Base-by-base conservation (phyloP, 495 filamentous ascomycete genomes). In the Neurospora cerealis region DNA sequence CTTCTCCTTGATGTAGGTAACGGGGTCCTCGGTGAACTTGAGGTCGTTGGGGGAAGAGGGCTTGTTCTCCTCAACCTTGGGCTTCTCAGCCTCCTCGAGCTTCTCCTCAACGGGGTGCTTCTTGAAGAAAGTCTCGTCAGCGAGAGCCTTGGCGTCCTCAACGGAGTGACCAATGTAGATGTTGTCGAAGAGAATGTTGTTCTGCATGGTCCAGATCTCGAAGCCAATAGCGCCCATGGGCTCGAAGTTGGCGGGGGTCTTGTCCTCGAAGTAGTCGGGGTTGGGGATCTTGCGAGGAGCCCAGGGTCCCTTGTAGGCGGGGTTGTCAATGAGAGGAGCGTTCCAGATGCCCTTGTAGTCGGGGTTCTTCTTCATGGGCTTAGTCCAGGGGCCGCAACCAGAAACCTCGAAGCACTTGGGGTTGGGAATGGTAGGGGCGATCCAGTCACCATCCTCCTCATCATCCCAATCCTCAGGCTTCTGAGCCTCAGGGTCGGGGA, bases 391-490 rank as follows among this genome's bases (percentile, higher is more conserved):
- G 78, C 96, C 96, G 83, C 96, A 98, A 79, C 96, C 96, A 85
- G 95, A 94, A 75, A 86, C 92, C 70, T 98, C 95, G 74, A 90
- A 89, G 80, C 96, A 98, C 90, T 97, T 97, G 82, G 96, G 93
- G 90, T 98, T 98, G 80, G 93, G 88, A 54, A 98, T 90, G 73
- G 90, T 93, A n/a, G 96, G 96, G 39, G 96, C 86, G 77, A 98
- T 84, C 94, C 95, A 99, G 86, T 99, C 96, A 80, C 96, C 96
- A 86, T 99, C 96, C 85, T 99, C 96, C 87, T 98, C 96, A 73
- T 98, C 96, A 86, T 98, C 96, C 96, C 96, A 99, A 79, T 98
- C 96, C 86, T 98, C 96, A 74, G 96, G 96, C 90, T 98, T 99
- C 88, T 94, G 89, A 44, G 96, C 94, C 86, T 98, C 95, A 66